phyloP scores from a whole-genome alignment of 768 basidiomycete genomes.

The Suillus bovinus region DNA sequence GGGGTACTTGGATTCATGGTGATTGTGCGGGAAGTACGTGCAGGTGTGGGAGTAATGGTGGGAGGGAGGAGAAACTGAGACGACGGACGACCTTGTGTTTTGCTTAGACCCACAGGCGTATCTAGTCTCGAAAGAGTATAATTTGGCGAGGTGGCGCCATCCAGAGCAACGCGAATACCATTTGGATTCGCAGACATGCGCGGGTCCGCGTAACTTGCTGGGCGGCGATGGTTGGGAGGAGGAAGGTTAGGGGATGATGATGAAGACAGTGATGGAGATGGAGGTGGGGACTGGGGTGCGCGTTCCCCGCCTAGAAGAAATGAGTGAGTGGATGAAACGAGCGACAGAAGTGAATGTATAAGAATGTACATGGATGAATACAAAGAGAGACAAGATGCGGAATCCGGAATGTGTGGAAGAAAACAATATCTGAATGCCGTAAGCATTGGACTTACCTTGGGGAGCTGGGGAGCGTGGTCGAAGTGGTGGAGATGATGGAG shows the following conservation, averaged over 20 bases:
- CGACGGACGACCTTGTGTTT: conserved; percentile 11
- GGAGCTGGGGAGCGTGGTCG: conserved; percentile 22
- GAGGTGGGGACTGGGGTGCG: background rate
- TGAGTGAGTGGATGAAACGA: conserved; percentile 1
- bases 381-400: background rate
- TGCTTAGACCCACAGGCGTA: conserved; percentile 18
- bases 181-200: conserved; percentile 7
- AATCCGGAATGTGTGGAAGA: background rate
- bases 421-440: background rate
- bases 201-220: background rate
- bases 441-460: conserved; percentile 6
- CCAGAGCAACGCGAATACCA: conserved; percentile 15
- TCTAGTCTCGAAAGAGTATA: conserved; percentile 18
- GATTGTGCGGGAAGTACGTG: conserved; percentile 17
- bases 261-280: background rate
- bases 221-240: background rate
- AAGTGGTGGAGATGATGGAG: conserved; percentile 28
- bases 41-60: conserved; percentile 18
- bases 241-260: background rate
- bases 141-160: conserved; percentile 16
- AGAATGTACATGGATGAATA: background rate
- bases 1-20: conserved; percentile 32
- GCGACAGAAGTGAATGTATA: background rate
- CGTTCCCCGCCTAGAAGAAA: conserved; percentile 6
- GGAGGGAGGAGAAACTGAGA: conserved; percentile 15